Evolutionary conservation across 2,329 filamentous ascomycete species (phyloP).

Genomic region (Pyrenochaeta sp.): DNA sequence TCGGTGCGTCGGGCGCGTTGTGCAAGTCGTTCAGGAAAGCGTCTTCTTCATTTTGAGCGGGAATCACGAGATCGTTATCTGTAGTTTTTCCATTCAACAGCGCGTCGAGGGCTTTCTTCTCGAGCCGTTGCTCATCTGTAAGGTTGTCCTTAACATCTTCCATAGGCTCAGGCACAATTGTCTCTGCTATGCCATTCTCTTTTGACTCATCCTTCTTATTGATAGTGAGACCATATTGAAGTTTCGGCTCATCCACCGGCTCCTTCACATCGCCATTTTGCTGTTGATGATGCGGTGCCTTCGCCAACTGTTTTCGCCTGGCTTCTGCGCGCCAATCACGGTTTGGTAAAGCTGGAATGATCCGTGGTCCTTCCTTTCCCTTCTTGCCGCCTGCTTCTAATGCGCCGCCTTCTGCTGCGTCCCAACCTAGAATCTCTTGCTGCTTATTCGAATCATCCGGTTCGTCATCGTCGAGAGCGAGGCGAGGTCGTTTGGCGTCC

Average conservation of each 20-base stretch:
- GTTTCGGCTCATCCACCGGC: slow-evolving; percentile 49
- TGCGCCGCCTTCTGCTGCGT: slow-evolving; percentile 60
- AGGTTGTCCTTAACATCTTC: slow-evolving; percentile 42
- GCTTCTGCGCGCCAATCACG: slow-evolving; percentile 68
- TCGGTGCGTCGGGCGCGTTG: slow-evolving; percentile 76
- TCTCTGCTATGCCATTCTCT: slow-evolving; percentile 11
- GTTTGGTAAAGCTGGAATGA: slow-evolving; percentile 69
- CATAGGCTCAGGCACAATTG: slow-evolving; percentile 26
- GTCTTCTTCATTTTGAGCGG: slow-evolving; percentile 64
- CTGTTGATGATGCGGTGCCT: slow-evolving; percentile 62
- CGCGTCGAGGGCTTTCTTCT: slow-evolving; percentile 63
- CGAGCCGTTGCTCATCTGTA: slow-evolving; percentile 48
- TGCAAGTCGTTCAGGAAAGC: slow-evolving; percentile 75
- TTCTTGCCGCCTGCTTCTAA: slow-evolving; percentile 48
- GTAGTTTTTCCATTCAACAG: slow-evolving; percentile 51
- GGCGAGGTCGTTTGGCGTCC: slow-evolving; percentile 35
- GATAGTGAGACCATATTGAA: slow-evolving; percentile 63
- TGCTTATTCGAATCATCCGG: slow-evolving; percentile 33
- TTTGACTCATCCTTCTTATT: slow-evolving; percentile 43
- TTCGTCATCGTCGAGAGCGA: slow-evolving; percentile 43
- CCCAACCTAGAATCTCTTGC: slow-evolving; percentile 63
- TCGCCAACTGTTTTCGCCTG: slow-evolving; percentile 63
- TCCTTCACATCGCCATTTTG: slow-evolving; percentile 47
- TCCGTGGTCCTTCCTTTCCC: slow-evolving; percentile 55
- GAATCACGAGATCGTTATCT: slow-evolving; percentile 50